Evolutionary conservation across 1,284 basidiomycete genomes (phyloP).

Genomic region (Farysia itapuensis): DNA sequence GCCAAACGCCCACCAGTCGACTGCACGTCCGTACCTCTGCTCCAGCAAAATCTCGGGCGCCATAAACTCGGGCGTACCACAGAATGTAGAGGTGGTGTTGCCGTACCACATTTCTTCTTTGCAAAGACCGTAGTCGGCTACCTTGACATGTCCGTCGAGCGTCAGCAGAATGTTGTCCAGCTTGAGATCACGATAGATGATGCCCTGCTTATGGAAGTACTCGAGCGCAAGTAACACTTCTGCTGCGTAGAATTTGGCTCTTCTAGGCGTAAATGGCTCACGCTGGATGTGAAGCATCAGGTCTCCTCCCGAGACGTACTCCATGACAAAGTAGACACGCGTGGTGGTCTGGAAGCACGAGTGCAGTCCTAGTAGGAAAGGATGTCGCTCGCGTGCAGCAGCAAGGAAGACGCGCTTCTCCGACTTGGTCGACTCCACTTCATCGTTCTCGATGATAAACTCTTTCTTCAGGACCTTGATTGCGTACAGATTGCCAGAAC

Average conservation of each 20-base stretch:
- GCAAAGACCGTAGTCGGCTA: slow-evolving; percentile 97
- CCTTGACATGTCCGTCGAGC: slow-evolving; percentile 95
- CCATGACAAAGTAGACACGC: slow-evolving; percentile 83
- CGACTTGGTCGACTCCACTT: slow-evolving; percentile 98
- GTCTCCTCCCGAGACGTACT: slow-evolving; percentile 74
- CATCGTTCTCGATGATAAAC: slow-evolving; percentile 99
- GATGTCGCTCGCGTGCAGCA: slow-evolving; percentile 92
- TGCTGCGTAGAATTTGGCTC: slow-evolving; percentile 98
- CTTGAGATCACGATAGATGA: slow-evolving; percentile 85
- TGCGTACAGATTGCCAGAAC: slow-evolving; percentile 82
- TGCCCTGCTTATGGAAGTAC: slow-evolving; percentile 97
- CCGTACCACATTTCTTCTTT: slow-evolving; percentile 99
- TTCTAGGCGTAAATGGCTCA: slow-evolving; percentile 75
- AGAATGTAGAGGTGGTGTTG: slow-evolving; percentile 97
- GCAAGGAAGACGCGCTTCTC: slow-evolving; percentile 98
- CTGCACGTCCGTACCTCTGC: slow-evolving; percentile 95
- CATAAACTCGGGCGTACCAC: slow-evolving; percentile 99
- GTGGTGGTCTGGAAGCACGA: slow-evolving; percentile 99
- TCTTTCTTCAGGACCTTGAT: slow-evolving; percentile 99
- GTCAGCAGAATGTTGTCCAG: slow-evolving; percentile 97
- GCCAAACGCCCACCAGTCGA: slow-evolving; percentile 99
- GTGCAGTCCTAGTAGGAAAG: slow-evolving; percentile 93
- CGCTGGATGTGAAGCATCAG: slow-evolving; percentile 80
- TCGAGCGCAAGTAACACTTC: slow-evolving; percentile 94
- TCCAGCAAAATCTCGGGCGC: slow-evolving; percentile 98